Evolutionary conservation across 495 filamentous ascomycete genomes (phyloP).

Genomic region (Penicillium bialowiezense): DNA sequence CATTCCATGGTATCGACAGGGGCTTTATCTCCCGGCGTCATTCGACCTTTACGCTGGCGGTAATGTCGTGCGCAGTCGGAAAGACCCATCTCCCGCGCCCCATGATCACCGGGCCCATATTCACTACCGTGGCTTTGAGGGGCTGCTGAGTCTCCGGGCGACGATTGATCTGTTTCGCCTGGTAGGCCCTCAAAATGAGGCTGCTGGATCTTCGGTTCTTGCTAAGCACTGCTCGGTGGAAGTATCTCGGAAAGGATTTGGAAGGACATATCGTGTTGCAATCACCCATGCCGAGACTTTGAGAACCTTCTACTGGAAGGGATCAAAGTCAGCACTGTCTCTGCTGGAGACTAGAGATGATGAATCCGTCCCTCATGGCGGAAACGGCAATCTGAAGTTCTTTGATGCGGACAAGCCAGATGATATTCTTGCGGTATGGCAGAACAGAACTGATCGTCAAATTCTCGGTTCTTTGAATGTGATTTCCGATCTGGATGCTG

Average conservation of each 20-base stretch:
- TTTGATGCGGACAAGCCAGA: constrained; percentile 1
- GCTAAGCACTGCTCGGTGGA: neutral
- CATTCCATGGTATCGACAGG: constrained; percentile 4
- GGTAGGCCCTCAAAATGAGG: neutral
- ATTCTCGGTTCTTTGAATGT: constrained; percentile 1
- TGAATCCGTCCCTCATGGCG: too few relatives aligned
- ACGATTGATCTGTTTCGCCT: neutral
- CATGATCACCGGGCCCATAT: constrained; percentile 1
- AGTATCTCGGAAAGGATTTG: constrained; percentile 1
- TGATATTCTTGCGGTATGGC: constrained; percentile 5
- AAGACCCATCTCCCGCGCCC: neutral
- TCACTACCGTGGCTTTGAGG: constrained; percentile 5
- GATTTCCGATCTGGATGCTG: constrained; percentile 1
- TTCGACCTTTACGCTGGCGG: constrained; percentile 5
- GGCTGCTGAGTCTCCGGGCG: neutral
- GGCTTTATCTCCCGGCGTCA: constrained; percentile 2
- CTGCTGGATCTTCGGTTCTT: neutral
- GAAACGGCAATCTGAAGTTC: constrained; percentile 5
- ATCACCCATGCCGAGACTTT: neutral
- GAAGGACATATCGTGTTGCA: constrained; percentile 4
- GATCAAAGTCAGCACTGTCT: constrained; percentile 2
- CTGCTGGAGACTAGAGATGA: neutral
- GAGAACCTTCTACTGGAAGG: constrained; percentile 5
- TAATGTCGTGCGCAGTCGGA: constrained; percentile 4
- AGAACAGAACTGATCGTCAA: constrained; percentile 3